A percentile compares a stretch with the other conserved stretches of the same genome.
phyloP scores from a whole-genome alignment of 176 grass and related monocot species.

The Zea luxurians region DNA sequence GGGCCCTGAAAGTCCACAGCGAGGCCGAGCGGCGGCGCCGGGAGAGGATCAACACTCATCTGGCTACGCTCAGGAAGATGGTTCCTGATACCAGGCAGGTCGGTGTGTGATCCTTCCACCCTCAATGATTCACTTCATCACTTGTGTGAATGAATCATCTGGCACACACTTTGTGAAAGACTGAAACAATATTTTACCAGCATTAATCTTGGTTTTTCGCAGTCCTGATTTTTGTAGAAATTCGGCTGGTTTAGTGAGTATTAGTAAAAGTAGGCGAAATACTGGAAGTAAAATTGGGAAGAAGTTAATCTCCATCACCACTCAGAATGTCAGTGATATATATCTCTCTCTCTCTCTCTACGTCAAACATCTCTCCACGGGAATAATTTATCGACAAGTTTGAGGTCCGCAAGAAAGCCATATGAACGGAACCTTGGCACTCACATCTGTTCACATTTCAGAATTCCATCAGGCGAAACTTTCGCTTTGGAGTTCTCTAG shows the following conservation, averaged over 20 bases:
- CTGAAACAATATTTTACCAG: neutral
- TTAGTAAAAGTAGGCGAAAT: neutral
- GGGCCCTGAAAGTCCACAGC: slow-evolving; percentile 69
- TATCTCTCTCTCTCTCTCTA: neutral
- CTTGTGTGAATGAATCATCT: neutral
- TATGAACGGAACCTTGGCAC: slow-evolving; percentile 4
- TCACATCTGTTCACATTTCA: slow-evolving; percentile 29
- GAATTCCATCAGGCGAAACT: neutral
- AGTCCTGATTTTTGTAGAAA: neutral
- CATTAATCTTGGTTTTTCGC: neutral
- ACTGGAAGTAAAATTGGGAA: neutral
- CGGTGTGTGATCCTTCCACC: neutral
- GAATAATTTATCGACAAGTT: neutral
- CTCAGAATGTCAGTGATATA: neutral
- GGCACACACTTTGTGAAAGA: neutral
- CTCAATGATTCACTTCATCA: neutral
- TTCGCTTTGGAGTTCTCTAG: slow-evolving; percentile 4
- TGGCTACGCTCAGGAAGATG: slow-evolving; percentile 67
- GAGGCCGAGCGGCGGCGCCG: slow-evolving; percentile 87
- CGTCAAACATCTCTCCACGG: neutral
- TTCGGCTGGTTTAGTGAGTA: neutral
- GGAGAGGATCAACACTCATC: slow-evolving; percentile 86
- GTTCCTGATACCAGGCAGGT: slow-evolving; percentile 82
- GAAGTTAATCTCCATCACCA: neutral
- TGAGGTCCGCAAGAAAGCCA: slow-evolving; percentile 20